Conservation (phyloP, 2,329 filamentous ascomycete species). For the Cladobotryum protrusum region DNA sequence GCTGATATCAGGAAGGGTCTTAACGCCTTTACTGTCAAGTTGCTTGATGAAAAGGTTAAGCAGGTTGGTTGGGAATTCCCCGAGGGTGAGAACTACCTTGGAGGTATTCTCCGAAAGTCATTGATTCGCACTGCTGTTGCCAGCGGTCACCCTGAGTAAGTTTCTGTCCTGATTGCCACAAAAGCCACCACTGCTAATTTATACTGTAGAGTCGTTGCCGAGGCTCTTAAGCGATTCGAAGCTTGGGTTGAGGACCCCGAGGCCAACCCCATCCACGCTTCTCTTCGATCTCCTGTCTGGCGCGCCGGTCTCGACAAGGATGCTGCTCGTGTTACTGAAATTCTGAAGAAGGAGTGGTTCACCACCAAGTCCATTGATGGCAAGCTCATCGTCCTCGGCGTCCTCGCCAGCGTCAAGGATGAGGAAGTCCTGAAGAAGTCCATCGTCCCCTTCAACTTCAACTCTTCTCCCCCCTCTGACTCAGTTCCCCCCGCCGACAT, state of each 20-base stretch:
- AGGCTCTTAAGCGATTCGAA: constrained; percentile 73
- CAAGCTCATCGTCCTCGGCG: constrained; percentile 75
- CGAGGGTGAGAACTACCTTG: constrained; percentile 74
- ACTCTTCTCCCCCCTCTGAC: constrained; percentile 49
- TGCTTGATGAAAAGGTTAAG: constrained; percentile 69
- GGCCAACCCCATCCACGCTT: constrained; percentile 66
- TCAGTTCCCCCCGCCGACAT: constrained; percentile 81
- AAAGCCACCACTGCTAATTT: background rate
- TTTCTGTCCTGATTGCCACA: constrained; percentile 8
- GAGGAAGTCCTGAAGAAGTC: constrained; percentile 57
- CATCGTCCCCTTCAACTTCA: constrained; percentile 74
- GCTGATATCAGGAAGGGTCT: constrained; percentile 65
- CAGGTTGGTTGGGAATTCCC: constrained; percentile 80
- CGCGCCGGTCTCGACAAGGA: constrained; percentile 66
- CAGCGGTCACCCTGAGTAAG: constrained; percentile 68
- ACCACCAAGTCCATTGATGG: constrained; percentile 81
- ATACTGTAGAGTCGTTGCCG: constrained; percentile 52
- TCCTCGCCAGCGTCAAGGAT: constrained; percentile 69
- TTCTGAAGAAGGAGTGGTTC: constrained; percentile 79
- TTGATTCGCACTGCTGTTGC: constrained; percentile 70
- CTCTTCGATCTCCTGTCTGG: constrained; percentile 75
- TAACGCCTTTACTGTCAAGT: constrained; percentile 69
- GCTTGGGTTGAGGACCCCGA: constrained; percentile 68
- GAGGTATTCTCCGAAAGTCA: constrained; percentile 73
- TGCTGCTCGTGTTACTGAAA: constrained; percentile 61